Evolutionary conservation across 257 asterid species (phyloP), one percentile per base, ranked within the genome.

Genomic region (Linderniella brevidens): DNA sequence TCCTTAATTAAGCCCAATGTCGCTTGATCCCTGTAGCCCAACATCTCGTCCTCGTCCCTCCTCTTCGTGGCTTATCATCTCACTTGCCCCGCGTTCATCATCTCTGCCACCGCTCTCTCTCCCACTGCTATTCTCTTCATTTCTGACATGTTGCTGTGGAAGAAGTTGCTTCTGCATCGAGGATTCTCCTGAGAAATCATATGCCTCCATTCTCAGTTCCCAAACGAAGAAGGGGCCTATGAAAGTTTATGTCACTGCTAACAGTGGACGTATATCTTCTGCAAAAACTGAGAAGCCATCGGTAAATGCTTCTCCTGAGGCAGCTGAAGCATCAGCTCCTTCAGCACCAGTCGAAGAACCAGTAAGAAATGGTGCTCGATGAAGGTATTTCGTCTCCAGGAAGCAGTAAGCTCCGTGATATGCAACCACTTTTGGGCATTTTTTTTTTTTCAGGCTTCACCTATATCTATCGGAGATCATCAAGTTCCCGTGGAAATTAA

Each of bases 141-240:
- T 25, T 6, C 32, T 25, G 6, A 25, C 32, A 25, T 25, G 58
- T 17, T 10, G 64, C 32, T 59, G 56, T 59, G n/a, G 77, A 62
- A 60, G 53, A 80, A 57, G 73, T 44, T 48, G 52, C 65, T 44
- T 58, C 85, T 52, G 63, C 71, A 45, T 35, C 66, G 83, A 83
- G 48, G 85, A 80, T 53, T 46, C 69, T 63, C 83, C 75, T 39
- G 83, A 87, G 70, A 87, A 74, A 65, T 88, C 95, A 13, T 88
- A 88, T 64, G 97, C 97, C 1, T 88, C 86, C 13, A 88, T 88
- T 52, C 72, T 88, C 41, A 70, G 92, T 64, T 79, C 82, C 19
- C 76, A 56, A 41, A 68, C 67, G 18, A 84, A 71, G 76, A 70
- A 66, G 69, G 78, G 73, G 20, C 64, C 82, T 1, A 63, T 57